Base-by-base conservation (phyloP, 2,329 filamentous ascomycete genomes). In the Botrytis byssoidea region DNA sequence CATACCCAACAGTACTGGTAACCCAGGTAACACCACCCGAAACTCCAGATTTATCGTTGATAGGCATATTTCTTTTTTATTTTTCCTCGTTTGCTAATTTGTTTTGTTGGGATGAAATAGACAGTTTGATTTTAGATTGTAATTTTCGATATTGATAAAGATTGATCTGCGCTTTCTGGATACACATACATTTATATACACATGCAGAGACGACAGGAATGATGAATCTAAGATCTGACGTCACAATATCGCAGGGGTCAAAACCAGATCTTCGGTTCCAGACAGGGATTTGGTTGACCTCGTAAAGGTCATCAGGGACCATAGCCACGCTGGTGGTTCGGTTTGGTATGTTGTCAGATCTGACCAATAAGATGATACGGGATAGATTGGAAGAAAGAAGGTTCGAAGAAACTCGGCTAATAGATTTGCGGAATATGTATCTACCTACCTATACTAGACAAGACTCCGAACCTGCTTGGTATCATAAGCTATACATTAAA, bases 21-120 rank as follows among this genome's bases (percentile, higher is more conserved):
- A 76, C 75, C 75, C 75, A 76, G 40, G 75, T 75, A 12, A 74
- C 73, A 73, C 74, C 74, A 46, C 51, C 57, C 14, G 74, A 74
- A 29, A 74, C 74, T 14, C 74, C 74, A 20, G 73, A 72, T 70
- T 75, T 75, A 61, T 75, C 73, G 35, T 69, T 74, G 42, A 72
- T 57, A 29, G 57, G 57, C 57, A 64, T 71, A 12, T 55, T 69
- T 8, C 2, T 22, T 42, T 18, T 22, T n/a, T n/a, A n/a, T 35
- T 6, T 37, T 48, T 32, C 10, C 20, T 20, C 16, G n/a, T 48
- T 35, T 48, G 6, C 16, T 67, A 2, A 8, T 29, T 16, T 35
- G 3, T 9, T 67, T 32, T 35, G 6, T 9, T 25, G 22, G 3
- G 10, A 32, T 8, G 29, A 22, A 14, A 25, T 66, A 10, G n/a